Evolutionary conservation across 2,329 filamentous ascomycete species (phyloP), one percentile per base, ranked within the genome.

Genomic region (Pseudogymnoascus sp.): DNA sequence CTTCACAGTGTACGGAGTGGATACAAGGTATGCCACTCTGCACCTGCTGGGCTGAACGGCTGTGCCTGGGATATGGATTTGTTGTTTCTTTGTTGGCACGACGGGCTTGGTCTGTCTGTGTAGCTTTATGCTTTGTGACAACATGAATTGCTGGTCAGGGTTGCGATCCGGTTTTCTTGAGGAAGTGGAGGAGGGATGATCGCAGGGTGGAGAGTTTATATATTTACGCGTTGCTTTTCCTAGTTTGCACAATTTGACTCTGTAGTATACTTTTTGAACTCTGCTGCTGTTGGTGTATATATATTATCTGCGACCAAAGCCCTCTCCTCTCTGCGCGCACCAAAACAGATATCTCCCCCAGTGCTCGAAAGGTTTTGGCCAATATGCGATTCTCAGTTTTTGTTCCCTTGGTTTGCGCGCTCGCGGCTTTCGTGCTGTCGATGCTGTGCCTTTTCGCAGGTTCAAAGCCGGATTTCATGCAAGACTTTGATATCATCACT

Each of bases 371-470:
- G 21, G 14, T 10, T n/a, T 60, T 65, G 29, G 62, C 61, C 65
- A 73, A 64, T 14, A 81, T 82, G 80, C 77, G 78, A 37, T 69
- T 72, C n/a, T 68, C 74, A 33, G 78, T 78, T 12, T 66, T 83
- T 19, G 67, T 84, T n/a, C 82, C 82, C 6, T 70, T 78, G 43
- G 67, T 79, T 45, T 78, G 80, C 65, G 78, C 80, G 64, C 76
- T 81, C 23, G 78, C 77, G 31, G 81, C 83, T 3, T 80, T 86
- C 41, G 76, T 86, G 19, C 78, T 88, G 45, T 78, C 79, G 16
- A 78, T 87, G 67, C 75, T 87, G 7, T 84, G 81, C 69, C 76
- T 88, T 63, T 86, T 86, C 67, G 84, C 85, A 1, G 85, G 85
- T 38, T 77, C 80, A 38, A 83, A 81, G 68, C 75, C 74, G 60